Conservation (phyloP, 1,284 basidiomycete species). For the Cryptococcus sp. region DNA sequence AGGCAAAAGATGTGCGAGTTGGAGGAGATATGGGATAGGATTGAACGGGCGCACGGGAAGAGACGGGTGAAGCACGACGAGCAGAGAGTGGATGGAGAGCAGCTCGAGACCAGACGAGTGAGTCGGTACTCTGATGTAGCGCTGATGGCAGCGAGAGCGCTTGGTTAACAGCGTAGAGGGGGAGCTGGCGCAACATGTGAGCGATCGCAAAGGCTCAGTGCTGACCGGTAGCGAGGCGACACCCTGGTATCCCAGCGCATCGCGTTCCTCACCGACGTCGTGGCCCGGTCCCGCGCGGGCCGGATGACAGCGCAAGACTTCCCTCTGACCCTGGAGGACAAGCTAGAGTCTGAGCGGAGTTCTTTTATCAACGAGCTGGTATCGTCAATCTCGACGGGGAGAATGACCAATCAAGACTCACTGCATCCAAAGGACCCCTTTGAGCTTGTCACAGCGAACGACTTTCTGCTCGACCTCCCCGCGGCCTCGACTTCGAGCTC, state of each 20-base stretch:
- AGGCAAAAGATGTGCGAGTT: constrained; percentile 39
- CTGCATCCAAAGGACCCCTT: constrained; percentile 28
- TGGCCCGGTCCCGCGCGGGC: constrained; percentile 15
- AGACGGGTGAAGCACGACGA: constrained; percentile 15
- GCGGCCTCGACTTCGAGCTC: constrained; percentile 20
- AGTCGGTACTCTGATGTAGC: constrained; percentile 1
- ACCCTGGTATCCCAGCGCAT: constrained; percentile 17
- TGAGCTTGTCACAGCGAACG: constrained; percentile 34
- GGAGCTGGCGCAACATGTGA: constrained; percentile 18
- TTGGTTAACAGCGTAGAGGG: constrained; percentile 12
- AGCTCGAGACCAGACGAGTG: constrained; percentile 15
- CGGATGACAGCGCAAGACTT: constrained; percentile 33
- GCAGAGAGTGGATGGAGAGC: constrained; percentile 28
- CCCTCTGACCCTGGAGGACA: constrained; percentile 19
- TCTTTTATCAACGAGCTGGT: constrained; percentile 27
- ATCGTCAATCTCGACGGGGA: constrained; percentile 25
- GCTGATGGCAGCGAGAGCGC: neutral
- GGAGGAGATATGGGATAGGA: constrained; percentile 42
- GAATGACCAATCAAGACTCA: constrained; percentile 35
- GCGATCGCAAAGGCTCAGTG: constrained; percentile 23
- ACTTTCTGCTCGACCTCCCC: constrained; percentile 25
- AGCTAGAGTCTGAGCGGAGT: constrained; percentile 15
- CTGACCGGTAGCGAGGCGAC: neutral
- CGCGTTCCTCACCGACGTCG: constrained; percentile 22
- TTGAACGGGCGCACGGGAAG: constrained; percentile 37